Evolutionary conservation across 345 rosid species (phyloP), one percentile per base, ranked within the genome.

Genomic region (Streptanthus diversifolius): DNA sequence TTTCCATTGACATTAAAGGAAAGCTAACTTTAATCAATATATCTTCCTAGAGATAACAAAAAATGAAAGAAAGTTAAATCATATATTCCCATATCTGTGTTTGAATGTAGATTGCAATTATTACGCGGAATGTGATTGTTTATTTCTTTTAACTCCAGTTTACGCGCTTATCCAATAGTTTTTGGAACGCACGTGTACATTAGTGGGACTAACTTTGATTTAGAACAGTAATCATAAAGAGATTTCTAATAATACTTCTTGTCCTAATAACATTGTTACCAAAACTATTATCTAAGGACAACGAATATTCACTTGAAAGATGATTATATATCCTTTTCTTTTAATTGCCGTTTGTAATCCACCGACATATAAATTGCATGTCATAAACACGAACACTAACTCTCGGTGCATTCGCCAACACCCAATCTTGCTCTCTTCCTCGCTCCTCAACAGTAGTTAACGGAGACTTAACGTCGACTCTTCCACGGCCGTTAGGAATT

Each of bases 401-500:
- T 22, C 8, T 14, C 35, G 14, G 75, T 76, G 70, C 63, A 51
- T 70, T 61, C 39, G 25, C 41, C 17, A 25, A 36, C 66, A 76
- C 65, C 43, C 14, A 36, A 76, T 60, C 49, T 2, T 12, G 5
- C 21, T 53, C 61, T 7, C 35, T 18, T 18, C 11, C 59, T 27
- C 41, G 12, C 65, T 69, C 68, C 60, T 52, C 22, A 24, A 63
- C 65, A 9, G 71, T 62, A 43, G 36, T 48, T 70, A 73, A 78
- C 77, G 66, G 70, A 78, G 74, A 53, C 81, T 67, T 78, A 74
- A 81, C 77, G 69, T 39, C 69, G 60, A 66, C 79, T 74, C 69
- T 30, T 58, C 67, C 84, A 76, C 82, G 63, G 59, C 83, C 83
- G 83, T 81, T 76, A 75, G 80, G 73, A 77, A 55, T 12, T 41